Evolutionary conservation across 2,329 filamentous ascomycete species (phyloP), one percentile per base, ranked within the genome.

Genomic region (Monilinia vaccinii-corymbosi): DNA sequence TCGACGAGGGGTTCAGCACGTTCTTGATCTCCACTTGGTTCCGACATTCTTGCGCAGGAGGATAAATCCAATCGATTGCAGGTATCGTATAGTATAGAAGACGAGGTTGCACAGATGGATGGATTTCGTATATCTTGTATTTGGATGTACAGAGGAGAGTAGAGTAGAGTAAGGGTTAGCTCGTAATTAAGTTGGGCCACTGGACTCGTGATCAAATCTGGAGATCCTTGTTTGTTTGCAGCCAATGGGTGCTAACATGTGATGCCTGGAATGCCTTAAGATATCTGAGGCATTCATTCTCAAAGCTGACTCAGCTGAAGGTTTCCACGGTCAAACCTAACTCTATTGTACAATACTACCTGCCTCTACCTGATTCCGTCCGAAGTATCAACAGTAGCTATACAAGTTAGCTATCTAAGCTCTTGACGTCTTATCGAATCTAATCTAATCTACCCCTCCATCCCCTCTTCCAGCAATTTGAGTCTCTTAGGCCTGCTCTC

Each of bases 1-100:
- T 70, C 68, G 58, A 70, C 62, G 57, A 64, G 60, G 48, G 58
- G 50, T 31, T 66, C 34, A 36, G 34, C 34, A 14, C 34, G 34
- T 36, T 36, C 34, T 36, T 36, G 34, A 36, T 36, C 64, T 46
- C 55, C 18, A 4, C 51, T 58, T 56, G 65, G 52, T 32, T 60
- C 64, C n/a, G 63, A 61, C 66, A 68, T 68, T 7, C 8, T 34
- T 16, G 38, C 13, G 28, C 42, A 4, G 6, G 18, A 21, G 40
- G 13, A 11, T 1, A 23, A 21, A 23, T 11, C n/a, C 13, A 14
- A 36, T 36, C 34, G 34, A 36, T 36, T 10, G 13, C 13, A 2
- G 13, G 34, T 11, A 13, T 36, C 4, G 34, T 36, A 1, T 34
- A 4, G 9, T 2, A 36, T 36, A 25, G 10, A 28, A 18, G 10